A percentile compares a stretch with the other conserved stretches of the same genome.
Conservation (phyloP, 169 alveolate genomes). For the Plasmodium gallinaceum region DNA sequence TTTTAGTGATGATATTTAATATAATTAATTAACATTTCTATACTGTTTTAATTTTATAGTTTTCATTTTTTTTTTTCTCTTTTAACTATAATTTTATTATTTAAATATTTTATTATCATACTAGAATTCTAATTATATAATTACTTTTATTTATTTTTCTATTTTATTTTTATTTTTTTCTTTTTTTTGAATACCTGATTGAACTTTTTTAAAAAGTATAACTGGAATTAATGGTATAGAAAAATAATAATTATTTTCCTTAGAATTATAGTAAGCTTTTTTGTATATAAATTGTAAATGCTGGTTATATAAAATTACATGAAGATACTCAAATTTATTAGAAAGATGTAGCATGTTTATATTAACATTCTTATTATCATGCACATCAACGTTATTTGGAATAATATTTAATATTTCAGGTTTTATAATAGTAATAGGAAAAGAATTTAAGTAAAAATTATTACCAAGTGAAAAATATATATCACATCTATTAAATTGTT, state of each 20-base stretch:
- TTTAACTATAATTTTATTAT: neutral
- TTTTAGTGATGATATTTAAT: neutral
- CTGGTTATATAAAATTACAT: conserved; percentile 51
- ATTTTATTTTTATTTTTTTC: neutral
- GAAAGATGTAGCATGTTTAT: conserved; percentile 49
- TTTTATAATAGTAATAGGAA: conserved; percentile 40
- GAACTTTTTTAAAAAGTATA: conserved; percentile 13
- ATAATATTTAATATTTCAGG: conserved; percentile 59
- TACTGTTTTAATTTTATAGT: neutral
- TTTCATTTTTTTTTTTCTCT: neutral
- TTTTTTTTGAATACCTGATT: conserved; percentile 13
- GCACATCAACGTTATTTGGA: conserved; percentile 19
- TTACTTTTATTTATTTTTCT: neutral
- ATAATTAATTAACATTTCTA: neutral
- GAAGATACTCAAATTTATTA: conserved; percentile 15
- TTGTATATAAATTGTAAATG: conserved; percentile 8
- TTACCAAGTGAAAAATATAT: conserved; percentile 25
- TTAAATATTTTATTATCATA: neutral
- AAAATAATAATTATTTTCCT: conserved; percentile 15
- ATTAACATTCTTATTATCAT: conserved; percentile 17
- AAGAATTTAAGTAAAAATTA: conserved; percentile 21
- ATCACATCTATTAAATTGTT: conserved; percentile 25
- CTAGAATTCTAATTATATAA: neutral
- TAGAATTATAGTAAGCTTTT: conserved; percentile 43
- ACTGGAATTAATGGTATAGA: conserved; percentile 40